Conservation (phyloP, 1,139 yeast genomes). For the Fermentozyma sake region DNA sequence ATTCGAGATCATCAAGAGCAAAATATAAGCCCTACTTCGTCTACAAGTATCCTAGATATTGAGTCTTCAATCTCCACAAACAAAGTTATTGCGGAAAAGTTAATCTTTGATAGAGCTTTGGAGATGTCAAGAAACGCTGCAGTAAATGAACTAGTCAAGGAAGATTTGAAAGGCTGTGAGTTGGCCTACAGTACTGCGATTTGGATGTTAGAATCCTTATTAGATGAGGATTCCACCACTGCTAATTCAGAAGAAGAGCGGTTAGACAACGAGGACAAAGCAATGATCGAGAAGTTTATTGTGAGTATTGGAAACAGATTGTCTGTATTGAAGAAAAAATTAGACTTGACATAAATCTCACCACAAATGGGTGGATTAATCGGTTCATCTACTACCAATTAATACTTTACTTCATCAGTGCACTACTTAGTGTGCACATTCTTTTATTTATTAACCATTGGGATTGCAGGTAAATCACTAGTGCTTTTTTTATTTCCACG, state of each 20-base stretch:
- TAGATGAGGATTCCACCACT: conserved; percentile 48
- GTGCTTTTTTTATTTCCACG: no score
- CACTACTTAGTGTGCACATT: no score
- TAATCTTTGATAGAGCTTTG: conserved; percentile 86
- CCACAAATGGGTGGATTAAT: no score
- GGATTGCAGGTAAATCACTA: no score
- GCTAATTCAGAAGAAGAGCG: conserved; percentile 23
- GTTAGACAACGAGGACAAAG: conserved; percentile 66
- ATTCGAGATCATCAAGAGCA: conserved; percentile 1
- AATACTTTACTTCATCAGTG: no score
- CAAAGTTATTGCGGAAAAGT: conserved; percentile 66
- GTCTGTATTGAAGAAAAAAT: conserved; percentile 50
- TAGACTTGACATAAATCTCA: conserved; percentile 12
- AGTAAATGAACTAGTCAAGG: conserved; percentile 73
- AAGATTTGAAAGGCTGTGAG: conserved; percentile 77
- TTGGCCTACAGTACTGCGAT: conserved; percentile 84
- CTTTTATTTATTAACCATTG: no score
- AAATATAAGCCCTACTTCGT: neutral
- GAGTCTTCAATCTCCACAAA: conserved; percentile 1
- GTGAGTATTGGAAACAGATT: conserved; percentile 69
- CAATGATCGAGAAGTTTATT: conserved; percentile 73
- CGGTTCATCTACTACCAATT: no score
- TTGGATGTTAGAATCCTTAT: conserved; percentile 90
- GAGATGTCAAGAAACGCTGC: conserved; percentile 93
- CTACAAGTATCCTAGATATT: no score